Evolutionary conservation across 352 stramenopile species (phyloP).

Genomic region (Pythium phragmiticola): DNA sequence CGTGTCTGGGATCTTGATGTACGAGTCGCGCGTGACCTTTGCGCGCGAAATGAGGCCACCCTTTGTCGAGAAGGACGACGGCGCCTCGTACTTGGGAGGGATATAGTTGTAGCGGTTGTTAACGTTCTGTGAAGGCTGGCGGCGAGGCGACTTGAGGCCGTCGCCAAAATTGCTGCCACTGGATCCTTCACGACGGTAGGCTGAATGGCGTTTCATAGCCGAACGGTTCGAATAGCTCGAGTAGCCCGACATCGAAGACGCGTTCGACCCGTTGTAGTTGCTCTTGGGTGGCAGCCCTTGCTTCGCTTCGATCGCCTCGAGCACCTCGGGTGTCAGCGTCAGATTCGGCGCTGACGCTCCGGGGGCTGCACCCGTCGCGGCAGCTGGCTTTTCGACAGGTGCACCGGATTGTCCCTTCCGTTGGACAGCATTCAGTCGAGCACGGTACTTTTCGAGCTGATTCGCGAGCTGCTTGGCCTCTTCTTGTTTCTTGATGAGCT

Average conservation of each 20-base stretch:
- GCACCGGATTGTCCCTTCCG: constrained; percentile 2
- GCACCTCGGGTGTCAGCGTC: constrained; percentile 30
- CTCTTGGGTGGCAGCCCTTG: constrained; percentile 29
- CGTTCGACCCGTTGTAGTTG: constrained; percentile 32
- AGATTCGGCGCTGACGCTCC: constrained; percentile 14
- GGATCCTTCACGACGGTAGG: constrained; percentile 26
- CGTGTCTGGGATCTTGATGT: constrained; percentile 37
- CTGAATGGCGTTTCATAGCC: constrained; percentile 17
- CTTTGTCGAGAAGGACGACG: constrained; percentile 45
- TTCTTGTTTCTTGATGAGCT: constrained; percentile 74
- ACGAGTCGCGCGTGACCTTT: constrained; percentile 39
- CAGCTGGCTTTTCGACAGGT: neutral
- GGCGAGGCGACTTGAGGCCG: constrained; percentile 26
- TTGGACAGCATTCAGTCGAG: constrained; percentile 15
- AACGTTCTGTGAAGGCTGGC: constrained; percentile 24
- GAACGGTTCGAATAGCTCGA: constrained; percentile 34
- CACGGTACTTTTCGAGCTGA: constrained; percentile 28
- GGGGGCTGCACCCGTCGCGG: neutral
- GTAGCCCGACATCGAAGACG: constrained; percentile 34
- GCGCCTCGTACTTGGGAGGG: constrained; percentile 32
- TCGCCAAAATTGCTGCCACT: constrained; percentile 20
- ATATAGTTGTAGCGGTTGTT: constrained; percentile 38
- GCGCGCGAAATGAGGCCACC: constrained; percentile 38
- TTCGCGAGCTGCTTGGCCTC: constrained; percentile 31
- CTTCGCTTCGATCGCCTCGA: constrained; percentile 30